Conservation (phyloP, 2,329 filamentous ascomycete species). For the Penicillium paneum region DNA sequence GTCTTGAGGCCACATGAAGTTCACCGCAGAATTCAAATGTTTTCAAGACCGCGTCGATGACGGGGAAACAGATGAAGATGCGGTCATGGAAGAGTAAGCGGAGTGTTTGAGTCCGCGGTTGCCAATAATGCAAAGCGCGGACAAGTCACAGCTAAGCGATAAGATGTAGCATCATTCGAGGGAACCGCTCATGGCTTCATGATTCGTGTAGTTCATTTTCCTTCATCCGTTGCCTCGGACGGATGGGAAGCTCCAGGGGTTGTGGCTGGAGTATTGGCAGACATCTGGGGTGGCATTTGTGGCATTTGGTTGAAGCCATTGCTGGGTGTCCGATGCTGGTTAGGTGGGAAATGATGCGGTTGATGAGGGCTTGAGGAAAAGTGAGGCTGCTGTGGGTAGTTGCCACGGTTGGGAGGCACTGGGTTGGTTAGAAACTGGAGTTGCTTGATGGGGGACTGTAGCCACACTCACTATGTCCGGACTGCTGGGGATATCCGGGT, state of each 20-base stretch:
- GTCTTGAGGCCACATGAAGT: conserved; percentile 7
- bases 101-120: conserved; percentile 2
- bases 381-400: conserved; percentile 61
- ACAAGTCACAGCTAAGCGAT: conserved; percentile 3
- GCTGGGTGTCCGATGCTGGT: conserved; percentile 55
- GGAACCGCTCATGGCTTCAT: conserved; percentile 4
- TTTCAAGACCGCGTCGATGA: not conserved
- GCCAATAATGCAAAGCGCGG: conserved; percentile 4
- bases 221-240: conserved; percentile 46
- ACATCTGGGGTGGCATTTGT: conserved; percentile 46
- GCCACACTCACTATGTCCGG: conserved; percentile 66
- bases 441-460: conserved; percentile 13
- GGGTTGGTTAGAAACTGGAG: conserved; percentile 40
- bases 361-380: conserved; percentile 66
- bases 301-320: conserved; percentile 53
- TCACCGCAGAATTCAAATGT: conserved; percentile 5
- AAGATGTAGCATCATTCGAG: conserved; percentile 3
- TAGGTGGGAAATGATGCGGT: conserved; percentile 58
- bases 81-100: conserved; percentile 3
- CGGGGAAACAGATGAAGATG: conserved; percentile 4
- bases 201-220: conserved; percentile 42
- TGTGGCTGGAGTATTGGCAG: conserved; percentile 32
- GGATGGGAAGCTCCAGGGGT: conserved; percentile 38
- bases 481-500: conserved; percentile 69
- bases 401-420: conserved; percentile 60